phyloP scores from a whole-genome alignment of 768 basidiomycete genomes.

The Exidia glandulosa region DNA sequence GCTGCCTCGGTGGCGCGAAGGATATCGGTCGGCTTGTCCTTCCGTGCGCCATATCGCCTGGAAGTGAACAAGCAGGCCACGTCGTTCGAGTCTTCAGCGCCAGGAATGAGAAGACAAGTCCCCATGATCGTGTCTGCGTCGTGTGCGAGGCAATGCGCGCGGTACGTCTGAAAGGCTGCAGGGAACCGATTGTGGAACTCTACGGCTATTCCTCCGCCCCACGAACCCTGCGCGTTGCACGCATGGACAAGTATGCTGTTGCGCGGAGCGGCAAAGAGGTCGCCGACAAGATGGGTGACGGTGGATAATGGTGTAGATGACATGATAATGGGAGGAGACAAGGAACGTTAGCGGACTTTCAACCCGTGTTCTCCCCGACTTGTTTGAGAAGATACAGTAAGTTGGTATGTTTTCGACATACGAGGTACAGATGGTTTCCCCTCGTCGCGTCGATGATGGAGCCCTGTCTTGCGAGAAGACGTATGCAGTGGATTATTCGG shows the following conservation, averaged over 20 bases:
- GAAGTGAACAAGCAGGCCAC: constrained; percentile 4
- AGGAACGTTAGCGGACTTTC: not conserved
- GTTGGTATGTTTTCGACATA: no score
- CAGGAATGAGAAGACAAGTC: constrained; percentile 1
- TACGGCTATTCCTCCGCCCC: constrained; percentile 4
- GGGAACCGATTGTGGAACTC: constrained; percentile 1
- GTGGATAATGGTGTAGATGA: not conserved
- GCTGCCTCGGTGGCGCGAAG: not conserved
- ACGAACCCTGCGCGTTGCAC: constrained; percentile 5
- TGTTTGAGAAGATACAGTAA: no score
- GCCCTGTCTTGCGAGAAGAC: no score
- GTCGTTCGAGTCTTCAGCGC: not conserved
- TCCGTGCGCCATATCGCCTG: constrained; percentile 1
- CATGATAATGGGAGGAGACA: not conserved
- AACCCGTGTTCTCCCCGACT: not conserved
- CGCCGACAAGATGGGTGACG: not conserved
- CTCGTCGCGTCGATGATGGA: no score
- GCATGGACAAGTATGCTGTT: constrained; percentile 2
- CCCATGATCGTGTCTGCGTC: not conserved
- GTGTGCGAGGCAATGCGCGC: not conserved
- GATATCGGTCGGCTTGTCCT: not conserved
- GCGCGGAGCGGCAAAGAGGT: constrained; percentile 2
- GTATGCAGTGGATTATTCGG: no score
- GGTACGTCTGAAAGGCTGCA: not conserved
- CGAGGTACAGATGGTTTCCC: no score